Percentiles rank a stretch among this genome's conserved stretches.
phyloP scores from a whole-genome alignment of 148 eudicot genomes.

The Rhododendron mucronatum region DNA sequence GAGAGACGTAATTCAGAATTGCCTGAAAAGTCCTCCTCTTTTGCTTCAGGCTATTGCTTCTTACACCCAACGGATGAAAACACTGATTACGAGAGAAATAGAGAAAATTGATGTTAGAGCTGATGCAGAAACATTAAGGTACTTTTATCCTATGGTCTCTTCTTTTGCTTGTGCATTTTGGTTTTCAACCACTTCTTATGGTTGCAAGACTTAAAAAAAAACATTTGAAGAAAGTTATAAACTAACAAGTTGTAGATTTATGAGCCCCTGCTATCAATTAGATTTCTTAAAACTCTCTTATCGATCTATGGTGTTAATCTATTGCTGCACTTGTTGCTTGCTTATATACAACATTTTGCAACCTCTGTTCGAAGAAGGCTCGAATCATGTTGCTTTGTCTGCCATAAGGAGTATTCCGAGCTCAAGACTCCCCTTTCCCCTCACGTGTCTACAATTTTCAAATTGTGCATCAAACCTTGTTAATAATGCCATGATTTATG shows the following conservation, averaged over 20 bases:
- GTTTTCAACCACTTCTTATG: neutral
- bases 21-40: constrained; percentile 80
- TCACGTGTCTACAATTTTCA: neutral
- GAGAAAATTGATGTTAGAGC: constrained; percentile 97
- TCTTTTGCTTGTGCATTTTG: neutral
- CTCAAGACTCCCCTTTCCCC: neutral
- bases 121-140: constrained; percentile 98
- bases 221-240: neutral
- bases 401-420: neutral
- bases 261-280: neutral
- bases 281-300: neutral
- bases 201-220: neutral
- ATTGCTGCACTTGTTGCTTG: no score
- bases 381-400: neutral
- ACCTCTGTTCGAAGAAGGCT: neutral
- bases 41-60: constrained; percentile 81
- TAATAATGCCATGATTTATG: neutral
- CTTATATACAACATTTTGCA: no score
- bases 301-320: neutral
- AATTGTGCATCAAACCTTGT: neutral
- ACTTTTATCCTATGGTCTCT: neutral
- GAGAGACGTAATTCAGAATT: constrained; percentile 56
- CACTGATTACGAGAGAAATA: constrained; percentile 61
- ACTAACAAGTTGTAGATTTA: neutral
- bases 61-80: constrained; percentile 70